A percentile compares a stretch with the other conserved stretches of the same genome.
phyloP scores from a whole-genome alignment of 2,329 filamentous ascomycete genomes.

The Hypoxylon sp. region DNA sequence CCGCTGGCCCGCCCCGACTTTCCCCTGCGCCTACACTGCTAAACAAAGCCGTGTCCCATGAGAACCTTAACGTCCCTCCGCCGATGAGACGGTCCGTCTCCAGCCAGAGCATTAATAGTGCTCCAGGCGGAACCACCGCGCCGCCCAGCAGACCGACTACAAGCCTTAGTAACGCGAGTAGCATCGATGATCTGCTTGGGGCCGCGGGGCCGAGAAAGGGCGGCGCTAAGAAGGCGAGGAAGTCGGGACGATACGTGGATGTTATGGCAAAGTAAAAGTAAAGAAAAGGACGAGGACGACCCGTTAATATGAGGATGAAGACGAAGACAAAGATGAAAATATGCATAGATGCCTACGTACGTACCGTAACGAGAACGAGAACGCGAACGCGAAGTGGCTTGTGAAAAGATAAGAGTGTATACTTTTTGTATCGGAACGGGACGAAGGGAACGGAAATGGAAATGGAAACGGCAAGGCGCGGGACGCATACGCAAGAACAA shows the following conservation, averaged over 20 bases:
- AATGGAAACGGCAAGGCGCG: conserved; percentile 9
- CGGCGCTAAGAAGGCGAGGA: conserved; percentile 77
- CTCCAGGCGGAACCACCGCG: conserved; percentile 57
- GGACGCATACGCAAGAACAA: conserved; percentile 10
- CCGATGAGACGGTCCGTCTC: conserved; percentile 66
- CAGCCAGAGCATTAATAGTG: conserved; percentile 59
- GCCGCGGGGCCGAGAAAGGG: conserved; percentile 79
- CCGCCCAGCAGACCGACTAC: conserved; percentile 80
- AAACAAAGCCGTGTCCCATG: conserved; percentile 56
- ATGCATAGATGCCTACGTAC: conserved; percentile 1
- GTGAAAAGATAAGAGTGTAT: conserved; percentile 10
- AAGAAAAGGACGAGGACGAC: not conserved
- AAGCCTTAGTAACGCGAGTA: conserved; percentile 91
- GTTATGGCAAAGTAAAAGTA: conserved; percentile 87
- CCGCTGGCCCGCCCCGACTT: conserved; percentile 45
- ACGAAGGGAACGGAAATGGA: conserved; percentile 9
- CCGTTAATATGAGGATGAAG: not conserved
- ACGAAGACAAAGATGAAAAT: conserved; percentile 12
- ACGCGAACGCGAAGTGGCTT: conserved; percentile 3
- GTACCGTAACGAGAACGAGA: not conserved
- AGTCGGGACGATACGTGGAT: conserved; percentile 91
- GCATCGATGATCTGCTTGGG: conserved; percentile 92
- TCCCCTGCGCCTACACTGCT: conserved; percentile 53
- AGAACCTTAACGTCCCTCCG: conserved; percentile 57
- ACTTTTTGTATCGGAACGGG: conserved; percentile 1